These are phyloP conservation scores for Beauveria scarabaeidicola DNA, from an alignment of 2,329 filamentous ascomycete genomes.

Conservation along the genomic window DNA sequence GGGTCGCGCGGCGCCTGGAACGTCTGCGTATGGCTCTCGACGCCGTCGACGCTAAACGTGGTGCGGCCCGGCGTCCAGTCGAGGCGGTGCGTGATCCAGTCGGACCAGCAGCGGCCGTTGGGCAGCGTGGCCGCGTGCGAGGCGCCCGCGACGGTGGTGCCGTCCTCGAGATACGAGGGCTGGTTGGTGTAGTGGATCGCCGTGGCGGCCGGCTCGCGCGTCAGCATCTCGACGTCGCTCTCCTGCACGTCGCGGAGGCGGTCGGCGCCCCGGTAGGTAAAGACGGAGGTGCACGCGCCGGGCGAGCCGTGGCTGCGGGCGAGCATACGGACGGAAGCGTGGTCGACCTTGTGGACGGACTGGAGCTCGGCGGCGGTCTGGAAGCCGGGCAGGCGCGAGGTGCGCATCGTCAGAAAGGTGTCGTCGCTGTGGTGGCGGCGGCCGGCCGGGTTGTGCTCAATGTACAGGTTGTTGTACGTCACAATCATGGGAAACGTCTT, in stretches of 20 bases:
- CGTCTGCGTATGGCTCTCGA: conserved; percentile 37
- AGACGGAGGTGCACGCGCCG: conserved; percentile 43
- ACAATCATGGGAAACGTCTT: conserved; percentile 28
- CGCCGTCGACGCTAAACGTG: conserved; percentile 45
- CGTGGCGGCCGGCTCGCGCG: conserved; percentile 28
- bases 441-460: conserved; percentile 31
- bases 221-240: conserved; percentile 43
- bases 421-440: conserved; percentile 14
- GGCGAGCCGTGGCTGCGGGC: conserved; percentile 36
- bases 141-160: conserved; percentile 35
- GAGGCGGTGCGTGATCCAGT: conserved; percentile 49
- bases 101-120: conserved; percentile 34
- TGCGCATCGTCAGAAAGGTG: conserved; percentile 40
- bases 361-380: conserved; percentile 40
- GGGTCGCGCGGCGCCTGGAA: conserved; percentile 46
- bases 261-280: conserved; percentile 35
- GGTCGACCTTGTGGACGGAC: conserved; percentile 21
- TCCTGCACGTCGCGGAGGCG: conserved; percentile 34
- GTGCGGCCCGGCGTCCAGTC: conserved; percentile 48
- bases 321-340: conserved; percentile 35
- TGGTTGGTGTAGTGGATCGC: conserved; percentile 51
- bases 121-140: conserved; percentile 36
- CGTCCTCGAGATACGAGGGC: conserved; percentile 37
- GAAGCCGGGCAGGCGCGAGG: conserved; percentile 31
- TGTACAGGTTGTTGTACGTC: conserved; percentile 34